Base-by-base conservation (phyloP, 352 stramenopile species). In the Globisporangium nodosum region DNA sequence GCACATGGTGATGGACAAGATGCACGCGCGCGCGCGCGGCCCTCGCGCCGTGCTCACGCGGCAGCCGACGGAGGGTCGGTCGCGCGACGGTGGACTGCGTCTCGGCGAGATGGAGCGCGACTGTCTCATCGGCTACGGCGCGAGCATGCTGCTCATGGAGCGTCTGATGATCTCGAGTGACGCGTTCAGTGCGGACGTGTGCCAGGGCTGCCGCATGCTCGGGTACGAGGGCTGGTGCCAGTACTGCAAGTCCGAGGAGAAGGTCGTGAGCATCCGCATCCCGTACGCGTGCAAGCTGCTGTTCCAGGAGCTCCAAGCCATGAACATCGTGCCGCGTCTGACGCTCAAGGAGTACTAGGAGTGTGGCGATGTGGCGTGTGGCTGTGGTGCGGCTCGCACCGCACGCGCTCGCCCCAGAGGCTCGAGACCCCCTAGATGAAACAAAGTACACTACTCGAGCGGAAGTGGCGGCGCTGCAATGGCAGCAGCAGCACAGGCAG, bases 1-100 rank as follows among this genome's bases (percentile, higher is more conserved):
- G 81, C 98, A 99, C 73, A 99, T 99, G 98, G 98, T 99, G n/a
- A 96, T 99, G 82, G 98, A 99, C 79, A 99, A 99, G 81, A 99
- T 99, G 87, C 97, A 99, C 73, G 97, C 97, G 20, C 87, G 98
- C 61, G 94, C 97, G 18, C 84, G 96, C 47, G 96, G 96, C 16
- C 96, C 96, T 37, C 87, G 96, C 27, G 96, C 96, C 3, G 87
- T 96, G 45, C 83, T 99, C 2, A 99, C 98, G 46, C 87, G 97
- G 1, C 98, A 99, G 76, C 98, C 98, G 15, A 99, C 97, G 5
- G 97, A 99, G 86, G 98, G 98, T 58, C 81, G 97, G 30, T 97
- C 93, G 47, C 91, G 97, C 37, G 97, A 99, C 65, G 98, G 98
- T 68, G 98, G 98, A 54, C 74, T 99, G 55, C 96, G 98, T 60